Evolutionary conservation across 2,329 filamentous ascomycete species (phyloP).

Genomic region (Plenodomus tracheiphilus): DNA sequence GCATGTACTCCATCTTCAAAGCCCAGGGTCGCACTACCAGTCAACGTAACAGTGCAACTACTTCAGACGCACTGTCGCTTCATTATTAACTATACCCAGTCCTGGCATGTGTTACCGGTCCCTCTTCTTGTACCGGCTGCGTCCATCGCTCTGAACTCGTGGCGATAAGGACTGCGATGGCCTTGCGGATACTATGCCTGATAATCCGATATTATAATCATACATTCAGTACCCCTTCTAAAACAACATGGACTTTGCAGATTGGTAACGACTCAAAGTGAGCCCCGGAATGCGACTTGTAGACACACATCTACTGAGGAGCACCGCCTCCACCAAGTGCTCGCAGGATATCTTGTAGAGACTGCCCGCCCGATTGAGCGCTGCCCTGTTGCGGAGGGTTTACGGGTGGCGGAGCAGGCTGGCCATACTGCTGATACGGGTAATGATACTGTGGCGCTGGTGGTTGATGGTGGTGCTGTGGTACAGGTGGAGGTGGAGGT

Average conservation of each 20-base stretch:
- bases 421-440: slow-evolving; percentile 28
- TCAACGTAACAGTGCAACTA: background rate
- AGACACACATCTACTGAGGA: slow-evolving; percentile 1
- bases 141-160: background rate
- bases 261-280: background rate
- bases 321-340: slow-evolving; percentile 29
- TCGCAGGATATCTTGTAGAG: slow-evolving; percentile 38
- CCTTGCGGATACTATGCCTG: background rate
- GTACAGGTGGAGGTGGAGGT: slow-evolving; percentile 20
- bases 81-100: background rate
- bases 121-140: too few relatives aligned
- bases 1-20: too few relatives aligned
- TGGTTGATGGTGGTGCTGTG: slow-evolving; percentile 22
- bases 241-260: background rate
- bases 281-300: background rate
- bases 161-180: too few relatives aligned
- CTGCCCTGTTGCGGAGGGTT: slow-evolving; percentile 22
- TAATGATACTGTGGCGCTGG: slow-evolving; percentile 22
- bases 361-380: slow-evolving; percentile 25
- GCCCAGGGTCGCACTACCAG: too few relatives aligned
- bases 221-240: background rate
- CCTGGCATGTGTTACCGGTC: too few relatives aligned
- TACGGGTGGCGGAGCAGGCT: slow-evolving; percentile 22
- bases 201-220: background rate
- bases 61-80: background rate